These are phyloP conservation scores for Sphagnum fallax DNA, from an alignment of 228 moss, liverwort and hornwort species.

Conservation along the genomic window DNA sequence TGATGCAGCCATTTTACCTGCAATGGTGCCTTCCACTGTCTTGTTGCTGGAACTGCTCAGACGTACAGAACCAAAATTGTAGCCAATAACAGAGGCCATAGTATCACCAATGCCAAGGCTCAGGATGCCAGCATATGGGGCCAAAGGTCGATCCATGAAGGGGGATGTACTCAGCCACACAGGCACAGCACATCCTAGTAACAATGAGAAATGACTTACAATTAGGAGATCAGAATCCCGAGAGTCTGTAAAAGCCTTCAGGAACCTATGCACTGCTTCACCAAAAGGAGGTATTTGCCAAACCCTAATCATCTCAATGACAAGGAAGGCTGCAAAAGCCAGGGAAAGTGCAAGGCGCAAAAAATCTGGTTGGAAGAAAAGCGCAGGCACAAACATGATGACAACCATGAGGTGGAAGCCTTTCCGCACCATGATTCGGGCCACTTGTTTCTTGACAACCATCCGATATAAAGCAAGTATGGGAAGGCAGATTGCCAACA, in stretches of 20 bases:
- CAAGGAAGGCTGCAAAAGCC: constrained; percentile 65
- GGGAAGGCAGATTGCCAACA: constrained; percentile 39
- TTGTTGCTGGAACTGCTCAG: constrained; percentile 69
- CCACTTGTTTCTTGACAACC: constrained; percentile 45
- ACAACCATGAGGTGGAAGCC: constrained; percentile 81
- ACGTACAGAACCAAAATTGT: constrained; percentile 66
- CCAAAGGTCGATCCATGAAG: constrained; percentile 46
- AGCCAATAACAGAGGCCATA: constrained; percentile 84
- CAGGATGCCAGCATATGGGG: constrained; percentile 82
- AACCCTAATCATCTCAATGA: constrained; percentile 72
- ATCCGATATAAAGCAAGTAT: constrained; percentile 52
- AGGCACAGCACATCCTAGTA: constrained; percentile 92
- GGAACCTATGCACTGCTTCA: constrained; percentile 44
- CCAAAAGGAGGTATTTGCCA: constrained; percentile 74
- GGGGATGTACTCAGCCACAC: constrained; percentile 75
- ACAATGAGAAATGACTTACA: constrained; percentile 90
- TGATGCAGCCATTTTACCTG: not conserved
- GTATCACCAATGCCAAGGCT: constrained; percentile 92
- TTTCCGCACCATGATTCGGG: constrained; percentile 76
- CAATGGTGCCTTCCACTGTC: constrained; percentile 81
- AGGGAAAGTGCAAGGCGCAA: constrained; percentile 74
- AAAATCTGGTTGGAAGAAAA: constrained; percentile 63
- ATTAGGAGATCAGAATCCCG: constrained; percentile 80
- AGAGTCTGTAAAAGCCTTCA: constrained; percentile 74
- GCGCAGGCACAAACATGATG: constrained; percentile 87